Percentiles rank a stretch among this genome's conserved stretches.
Evolutionary conservation across 352 stramenopile genomes (phyloP).

Genomic region (Lagenidium giganteum): DNA sequence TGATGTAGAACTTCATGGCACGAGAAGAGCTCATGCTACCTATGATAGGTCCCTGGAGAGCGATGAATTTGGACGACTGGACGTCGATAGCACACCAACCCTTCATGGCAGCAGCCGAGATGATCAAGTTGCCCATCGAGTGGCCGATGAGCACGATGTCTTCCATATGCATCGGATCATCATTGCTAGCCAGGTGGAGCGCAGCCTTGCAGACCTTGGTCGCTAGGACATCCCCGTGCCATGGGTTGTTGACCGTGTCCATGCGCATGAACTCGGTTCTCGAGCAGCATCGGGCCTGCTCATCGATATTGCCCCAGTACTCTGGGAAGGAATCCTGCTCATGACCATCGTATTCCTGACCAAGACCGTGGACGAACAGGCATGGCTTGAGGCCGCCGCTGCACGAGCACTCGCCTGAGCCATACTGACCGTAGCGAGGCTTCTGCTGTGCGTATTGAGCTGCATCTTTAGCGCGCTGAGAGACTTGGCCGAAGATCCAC

Average conservation of each 20-base stretch:
- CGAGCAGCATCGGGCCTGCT: constrained; percentile 21
- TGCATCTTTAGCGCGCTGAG: neutral
- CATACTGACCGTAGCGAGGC: constrained; percentile 2
- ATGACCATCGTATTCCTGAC: neutral
- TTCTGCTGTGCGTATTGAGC: neutral
- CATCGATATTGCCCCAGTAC: constrained; percentile 21
- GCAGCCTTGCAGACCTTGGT: constrained; percentile 21
- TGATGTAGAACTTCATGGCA: constrained; percentile 2
- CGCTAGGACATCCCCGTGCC: constrained; percentile 11
- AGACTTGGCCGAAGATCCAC: neutral
- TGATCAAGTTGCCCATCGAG: constrained; percentile 21
- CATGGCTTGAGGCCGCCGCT: constrained; percentile 1
- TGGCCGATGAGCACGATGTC: constrained; percentile 18
- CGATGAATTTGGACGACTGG: constrained; percentile 14
- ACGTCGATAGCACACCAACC: constrained; percentile 9
- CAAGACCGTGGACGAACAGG: constrained; percentile 4
- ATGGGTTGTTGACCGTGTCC: constrained; percentile 17
- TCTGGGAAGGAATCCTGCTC: constrained; percentile 2
- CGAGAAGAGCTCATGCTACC: constrained; percentile 12
- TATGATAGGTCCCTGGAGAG: constrained; percentile 15
- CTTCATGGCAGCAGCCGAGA: constrained; percentile 5
- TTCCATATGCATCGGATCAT: constrained; percentile 16
- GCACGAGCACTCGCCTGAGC: neutral
- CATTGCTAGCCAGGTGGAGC: constrained; percentile 5
- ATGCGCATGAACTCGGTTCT: constrained; percentile 24